These are phyloP conservation scores for Cryptococcus sp. DNA, from an alignment of 1,284 basidiomycete species.

Conservation along the genomic window DNA sequence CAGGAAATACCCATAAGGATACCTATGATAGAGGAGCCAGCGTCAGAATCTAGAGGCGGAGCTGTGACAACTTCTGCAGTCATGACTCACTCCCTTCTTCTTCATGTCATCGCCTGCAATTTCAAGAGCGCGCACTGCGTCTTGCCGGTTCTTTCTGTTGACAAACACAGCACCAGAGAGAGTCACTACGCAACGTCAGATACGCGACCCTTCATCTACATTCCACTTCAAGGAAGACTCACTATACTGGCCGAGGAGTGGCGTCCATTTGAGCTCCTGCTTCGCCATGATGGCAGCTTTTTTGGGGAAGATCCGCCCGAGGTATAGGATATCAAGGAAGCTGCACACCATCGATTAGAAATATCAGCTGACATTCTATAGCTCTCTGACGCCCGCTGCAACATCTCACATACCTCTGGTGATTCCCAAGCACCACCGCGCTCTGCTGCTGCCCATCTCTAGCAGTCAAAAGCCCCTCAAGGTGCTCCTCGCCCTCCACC, in stretches of 20 bases:
- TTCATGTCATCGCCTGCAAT: constrained; percentile 82
- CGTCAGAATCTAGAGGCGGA: not conserved
- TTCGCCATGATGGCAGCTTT: constrained; percentile 89
- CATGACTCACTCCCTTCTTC: constrained; percentile 52
- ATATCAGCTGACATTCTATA: not conserved
- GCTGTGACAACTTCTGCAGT: not conserved
- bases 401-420: constrained; percentile 63
- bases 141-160: constrained; percentile 73
- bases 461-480: constrained; percentile 56
- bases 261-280: constrained; percentile 80
- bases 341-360: constrained; percentile 40
- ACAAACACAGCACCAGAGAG: constrained; percentile 92
- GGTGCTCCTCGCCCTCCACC: constrained; percentile 81
- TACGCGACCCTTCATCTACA: not conserved
- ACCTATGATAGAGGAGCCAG: constrained; percentile 48
- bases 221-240: constrained; percentile 13
- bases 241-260: constrained; percentile 82
- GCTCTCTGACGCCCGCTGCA: not conserved
- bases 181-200: constrained; percentile 55
- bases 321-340: constrained; percentile 78
- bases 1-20: constrained; percentile 87
- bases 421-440: constrained; percentile 78
- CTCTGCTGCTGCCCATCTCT: constrained; percentile 51
- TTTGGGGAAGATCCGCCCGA: constrained; percentile 83
- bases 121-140: constrained; percentile 71